Percentiles rank a stretch among this genome's conserved stretches.
phyloP scores from a whole-genome alignment of 208 protist species.

The Tetramitus jugosus region DNA sequence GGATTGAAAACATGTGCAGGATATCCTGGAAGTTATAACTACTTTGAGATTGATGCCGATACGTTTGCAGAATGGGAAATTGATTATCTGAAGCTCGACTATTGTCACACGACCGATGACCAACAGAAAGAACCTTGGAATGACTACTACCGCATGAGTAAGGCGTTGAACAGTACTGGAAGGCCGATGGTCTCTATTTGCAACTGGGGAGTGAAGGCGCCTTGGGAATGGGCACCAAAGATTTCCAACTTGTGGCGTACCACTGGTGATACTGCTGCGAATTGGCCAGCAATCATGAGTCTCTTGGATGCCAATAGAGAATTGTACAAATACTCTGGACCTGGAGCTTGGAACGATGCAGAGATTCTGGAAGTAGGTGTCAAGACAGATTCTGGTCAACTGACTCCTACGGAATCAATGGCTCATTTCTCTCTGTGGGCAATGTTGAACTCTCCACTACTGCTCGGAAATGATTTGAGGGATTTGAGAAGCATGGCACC shows the following conservation, averaged over 20 bases:
- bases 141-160: conserved; percentile 29
- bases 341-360: conserved; percentile 26
- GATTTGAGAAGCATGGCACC: conserved; percentile 9
- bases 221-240: conserved; percentile 11
- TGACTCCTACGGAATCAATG: conserved; percentile 13
- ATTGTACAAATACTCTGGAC: conserved; percentile 8
- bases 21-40: conserved; percentile 26
- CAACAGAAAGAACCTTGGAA: not conserved
- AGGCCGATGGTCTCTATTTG: conserved; percentile 34
- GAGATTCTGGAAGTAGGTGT: conserved; percentile 34
- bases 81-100: conserved; percentile 44
- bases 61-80: conserved; percentile 41
- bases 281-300: conserved; percentile 19
- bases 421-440: conserved; percentile 30
- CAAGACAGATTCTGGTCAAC: not conserved
- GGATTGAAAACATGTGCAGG: conserved; percentile 32
- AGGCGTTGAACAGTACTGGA: conserved; percentile 37
- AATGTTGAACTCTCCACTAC: conserved; percentile 17
- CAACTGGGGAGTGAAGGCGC: not conserved
- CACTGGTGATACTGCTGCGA: conserved; percentile 5
- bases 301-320: not conserved
- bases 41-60: conserved; percentile 35
- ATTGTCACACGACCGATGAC: conserved; percentile 21
- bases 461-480: conserved; percentile 22
- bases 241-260: conserved; percentile 31